These are phyloP conservation scores for Acorus calamus DNA, from an alignment of 106 monocot genomes.

Conservation along the genomic window DNA sequence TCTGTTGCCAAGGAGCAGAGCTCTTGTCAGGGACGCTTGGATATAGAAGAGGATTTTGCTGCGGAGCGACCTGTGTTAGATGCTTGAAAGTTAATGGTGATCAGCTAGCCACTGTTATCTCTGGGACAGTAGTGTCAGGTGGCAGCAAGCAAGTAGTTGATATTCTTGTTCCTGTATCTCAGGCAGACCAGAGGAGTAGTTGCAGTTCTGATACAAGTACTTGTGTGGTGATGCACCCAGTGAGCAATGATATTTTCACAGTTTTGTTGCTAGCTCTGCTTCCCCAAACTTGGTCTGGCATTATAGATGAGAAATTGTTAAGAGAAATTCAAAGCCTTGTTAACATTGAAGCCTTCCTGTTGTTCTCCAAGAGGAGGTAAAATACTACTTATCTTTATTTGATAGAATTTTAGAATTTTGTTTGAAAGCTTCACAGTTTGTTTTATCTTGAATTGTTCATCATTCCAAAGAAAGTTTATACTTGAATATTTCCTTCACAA, in stretches of 20 bases:
- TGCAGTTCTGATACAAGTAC: slow-evolving; percentile 19
- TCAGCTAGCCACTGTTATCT: slow-evolving; percentile 32
- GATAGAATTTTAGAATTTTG: not conserved
- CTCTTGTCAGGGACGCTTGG: slow-evolving; percentile 31
- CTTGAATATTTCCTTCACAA: not conserved
- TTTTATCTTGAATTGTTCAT: no score
- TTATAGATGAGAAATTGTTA: slow-evolving; percentile 42
- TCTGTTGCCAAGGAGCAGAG: slow-evolving; percentile 74
- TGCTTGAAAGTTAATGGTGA: slow-evolving; percentile 33
- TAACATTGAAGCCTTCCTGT: slow-evolving; percentile 53
- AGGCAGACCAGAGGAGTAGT: slow-evolving; percentile 6
- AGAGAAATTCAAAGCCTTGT: slow-evolving; percentile 53
- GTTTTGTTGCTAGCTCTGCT: slow-evolving; percentile 68
- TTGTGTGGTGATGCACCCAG: slow-evolving; percentile 36
- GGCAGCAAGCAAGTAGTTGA: slow-evolving; percentile 63
- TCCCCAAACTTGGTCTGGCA: slow-evolving; percentile 46
- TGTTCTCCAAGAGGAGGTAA: slow-evolving; percentile 81
- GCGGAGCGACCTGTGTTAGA: slow-evolving; percentile 50
- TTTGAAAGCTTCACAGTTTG: not conserved
- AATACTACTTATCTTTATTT: not conserved
- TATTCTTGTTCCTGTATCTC: slow-evolving; percentile 58
- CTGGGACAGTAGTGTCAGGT: slow-evolving; percentile 56
- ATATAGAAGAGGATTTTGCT: slow-evolving; percentile 30
- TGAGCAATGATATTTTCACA: slow-evolving; percentile 58
- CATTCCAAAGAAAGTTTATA: not conserved